Evolutionary conservation across 768 basidiomycete genomes (phyloP).

Genomic region (Rubroboletus pulcherrimus): DNA sequence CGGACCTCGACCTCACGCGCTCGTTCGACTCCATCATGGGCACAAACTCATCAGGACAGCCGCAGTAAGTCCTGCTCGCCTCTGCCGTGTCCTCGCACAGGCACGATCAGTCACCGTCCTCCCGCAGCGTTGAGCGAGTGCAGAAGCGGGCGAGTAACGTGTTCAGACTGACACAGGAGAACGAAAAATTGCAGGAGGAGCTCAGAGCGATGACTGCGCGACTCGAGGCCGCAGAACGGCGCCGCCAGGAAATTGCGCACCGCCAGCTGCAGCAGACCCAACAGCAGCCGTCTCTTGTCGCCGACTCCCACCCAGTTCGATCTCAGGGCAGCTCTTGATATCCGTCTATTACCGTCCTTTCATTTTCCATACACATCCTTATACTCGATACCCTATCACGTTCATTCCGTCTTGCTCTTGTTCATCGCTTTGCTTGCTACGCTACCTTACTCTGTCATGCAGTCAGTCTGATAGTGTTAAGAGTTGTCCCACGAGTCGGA

Average conservation of each 20-base stretch:
- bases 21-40: constrained; percentile 43
- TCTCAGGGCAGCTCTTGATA: constrained; percentile 24
- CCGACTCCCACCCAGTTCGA: constrained; percentile 13
- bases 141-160: constrained; percentile 78
- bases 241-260: constrained; percentile 42
- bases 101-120: constrained; percentile 32
- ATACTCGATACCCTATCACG: constrained; percentile 25
- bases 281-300: constrained; percentile 10
- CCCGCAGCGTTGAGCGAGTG: constrained; percentile 33
- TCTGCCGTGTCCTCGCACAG: constrained; percentile 19
- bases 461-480: neutral
- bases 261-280: constrained; percentile 31
- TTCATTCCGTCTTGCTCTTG: constrained; percentile 16
- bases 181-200: constrained; percentile 73
- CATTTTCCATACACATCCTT: constrained; percentile 14
- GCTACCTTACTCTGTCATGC: constrained; percentile 1
- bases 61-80: constrained; percentile 45
- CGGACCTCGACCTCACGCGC: constrained; percentile 43
- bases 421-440: constrained; percentile 13
- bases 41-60: constrained; percentile 16
- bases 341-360: constrained; percentile 26
- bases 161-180: constrained; percentile 71
- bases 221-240: constrained; percentile 70
- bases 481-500: constrained; percentile 1
- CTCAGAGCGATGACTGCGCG: constrained; percentile 71